Evolutionary conservation across 805 yeast genomes (phyloP), one percentile per base, ranked within the genome.

Genomic region (Candida methanosorbosa): DNA sequence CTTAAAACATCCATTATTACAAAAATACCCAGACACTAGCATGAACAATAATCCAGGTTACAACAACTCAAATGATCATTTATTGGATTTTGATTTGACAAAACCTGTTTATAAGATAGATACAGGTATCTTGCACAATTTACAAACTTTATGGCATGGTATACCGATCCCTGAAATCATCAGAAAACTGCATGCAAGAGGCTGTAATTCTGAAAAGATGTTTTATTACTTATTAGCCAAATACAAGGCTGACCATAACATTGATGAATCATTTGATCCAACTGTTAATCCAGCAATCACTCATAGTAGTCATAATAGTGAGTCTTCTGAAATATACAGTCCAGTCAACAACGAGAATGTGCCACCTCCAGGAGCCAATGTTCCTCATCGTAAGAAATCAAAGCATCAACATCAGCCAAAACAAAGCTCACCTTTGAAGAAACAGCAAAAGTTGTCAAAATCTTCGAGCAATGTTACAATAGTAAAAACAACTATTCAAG

Each of bases 131-230:
- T 51, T 74, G 42, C 67, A 70, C 29, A 74, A 74, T 45, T 62
- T 74, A 42, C 64, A 73, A 32, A 72, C 72, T 30, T 61, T 74
- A 38, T 74, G 79, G 79, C 70, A 72, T 45, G 75, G 72, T 32
- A 56, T 72, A 37, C 49, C 70, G 46, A 45, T 61, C 57, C 50
- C 42, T 21, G 47, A 51, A 27, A 56, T 61, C 5, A 42, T 52
- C 15, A 39, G 38, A 21, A 57, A 50, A 27, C 40, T 61, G 18
- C 45, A 48, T 33, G 38, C 38, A n/a, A 30, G 37, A 11, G 49
- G 44, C 2, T 41, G 32, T 16, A 58, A 49, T 34, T 41, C 61
- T 8, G 64, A 61, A 37, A 61, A 61, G 39, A 56, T 59, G 46
- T 61, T 61, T 37, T 61, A 61, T 34, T 48, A 55, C 26, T 41